These are phyloP conservation scores for Trichoderma harzianum DNA, from an alignment of 2,329 filamentous ascomycete genomes.

Conservation along the genomic window DNA sequence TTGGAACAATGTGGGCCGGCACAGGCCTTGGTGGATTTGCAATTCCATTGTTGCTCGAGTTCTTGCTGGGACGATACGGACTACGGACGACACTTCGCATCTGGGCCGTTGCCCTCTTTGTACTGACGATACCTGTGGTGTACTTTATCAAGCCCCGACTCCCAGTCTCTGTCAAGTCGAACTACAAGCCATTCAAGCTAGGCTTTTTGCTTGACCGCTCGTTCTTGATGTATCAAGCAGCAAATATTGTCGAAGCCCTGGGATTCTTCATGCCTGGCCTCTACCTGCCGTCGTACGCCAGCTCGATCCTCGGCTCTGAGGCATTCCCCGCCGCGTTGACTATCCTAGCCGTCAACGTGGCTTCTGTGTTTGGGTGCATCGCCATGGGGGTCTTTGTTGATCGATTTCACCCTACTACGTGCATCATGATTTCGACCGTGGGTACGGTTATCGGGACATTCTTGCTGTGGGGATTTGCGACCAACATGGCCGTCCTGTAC, in stretches of 20 bases:
- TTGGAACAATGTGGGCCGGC: slow-evolving; percentile 39
- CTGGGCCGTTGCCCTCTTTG: slow-evolving; percentile 46
- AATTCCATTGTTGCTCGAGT: slow-evolving; percentile 44
- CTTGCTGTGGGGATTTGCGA: slow-evolving; percentile 56
- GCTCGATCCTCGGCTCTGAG: slow-evolving; percentile 40
- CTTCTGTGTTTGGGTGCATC: slow-evolving; percentile 53
- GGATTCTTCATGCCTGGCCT: slow-evolving; percentile 60
- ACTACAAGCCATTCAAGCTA: slow-evolving; percentile 34
- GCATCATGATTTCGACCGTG: slow-evolving; percentile 51
- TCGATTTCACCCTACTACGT: slow-evolving; percentile 44
- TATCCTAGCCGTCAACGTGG: slow-evolving; percentile 53
- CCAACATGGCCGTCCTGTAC: slow-evolving; percentile 47
- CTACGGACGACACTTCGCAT: slow-evolving; percentile 43
- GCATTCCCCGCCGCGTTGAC: slow-evolving; percentile 48
- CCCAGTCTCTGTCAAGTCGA: slow-evolving; percentile 31
- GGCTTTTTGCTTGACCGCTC: slow-evolving; percentile 48
- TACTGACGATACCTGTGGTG: slow-evolving; percentile 48
- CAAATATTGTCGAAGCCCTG: slow-evolving; percentile 52
- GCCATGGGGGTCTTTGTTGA: slow-evolving; percentile 54
- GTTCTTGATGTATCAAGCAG: slow-evolving; percentile 53
- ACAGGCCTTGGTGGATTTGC: slow-evolving; percentile 46
- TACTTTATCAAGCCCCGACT: slow-evolving; percentile 51
- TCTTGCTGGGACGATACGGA: slow-evolving; percentile 44
- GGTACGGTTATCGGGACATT: slow-evolving; percentile 53
- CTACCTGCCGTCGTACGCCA: slow-evolving; percentile 55